phyloP scores from a whole-genome alignment of 1,284 basidiomycete species.

The Trichosporon asahii region DNA sequence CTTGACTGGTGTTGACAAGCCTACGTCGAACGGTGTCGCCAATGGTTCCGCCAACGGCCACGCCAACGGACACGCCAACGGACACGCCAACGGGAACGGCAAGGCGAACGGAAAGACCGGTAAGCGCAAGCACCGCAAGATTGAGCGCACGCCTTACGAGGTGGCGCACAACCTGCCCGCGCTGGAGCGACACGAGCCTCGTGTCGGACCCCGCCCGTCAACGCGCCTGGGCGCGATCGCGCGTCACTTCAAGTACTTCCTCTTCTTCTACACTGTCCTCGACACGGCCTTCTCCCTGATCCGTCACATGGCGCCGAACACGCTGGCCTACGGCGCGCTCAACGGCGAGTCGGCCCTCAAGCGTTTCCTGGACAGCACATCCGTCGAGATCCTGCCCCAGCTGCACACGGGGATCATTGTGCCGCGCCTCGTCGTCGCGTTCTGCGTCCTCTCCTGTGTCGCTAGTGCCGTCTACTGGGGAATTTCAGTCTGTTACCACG shows the following conservation, averaged over 20 bases:
- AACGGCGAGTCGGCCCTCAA: background rate
- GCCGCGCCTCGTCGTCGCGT: conserved; percentile 22
- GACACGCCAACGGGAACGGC: background rate
- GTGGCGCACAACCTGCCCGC: background rate
- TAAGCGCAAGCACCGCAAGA: background rate
- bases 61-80: background rate
- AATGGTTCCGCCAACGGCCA: background rate
- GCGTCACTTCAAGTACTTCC: conserved; percentile 28
- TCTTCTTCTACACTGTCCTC: conserved; percentile 31
- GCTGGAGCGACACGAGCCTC: conserved; percentile 10
- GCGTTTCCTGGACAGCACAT: conserved; percentile 10
- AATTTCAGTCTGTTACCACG: conserved; percentile 42
- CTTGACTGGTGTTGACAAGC: background rate
- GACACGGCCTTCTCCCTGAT: conserved; percentile 37
- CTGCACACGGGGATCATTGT: conserved; percentile 17
- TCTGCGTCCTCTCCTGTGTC: conserved; percentile 29
- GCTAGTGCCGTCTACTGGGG: conserved; percentile 33
- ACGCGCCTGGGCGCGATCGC: conserved; percentile 28
- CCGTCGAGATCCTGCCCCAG: conserved; percentile 31
- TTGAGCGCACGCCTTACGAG: background rate
- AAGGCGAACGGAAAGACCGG: background rate
- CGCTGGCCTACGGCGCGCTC: conserved; percentile 22
- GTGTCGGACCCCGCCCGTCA: conserved; percentile 8
- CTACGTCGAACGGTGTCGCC: too few relatives aligned
- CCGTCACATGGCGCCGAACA: conserved; percentile 26